Evolutionary conservation across 352 stramenopile species (phyloP), one percentile per base, ranked within the genome.

Genomic region (Phytophthora vignae): DNA sequence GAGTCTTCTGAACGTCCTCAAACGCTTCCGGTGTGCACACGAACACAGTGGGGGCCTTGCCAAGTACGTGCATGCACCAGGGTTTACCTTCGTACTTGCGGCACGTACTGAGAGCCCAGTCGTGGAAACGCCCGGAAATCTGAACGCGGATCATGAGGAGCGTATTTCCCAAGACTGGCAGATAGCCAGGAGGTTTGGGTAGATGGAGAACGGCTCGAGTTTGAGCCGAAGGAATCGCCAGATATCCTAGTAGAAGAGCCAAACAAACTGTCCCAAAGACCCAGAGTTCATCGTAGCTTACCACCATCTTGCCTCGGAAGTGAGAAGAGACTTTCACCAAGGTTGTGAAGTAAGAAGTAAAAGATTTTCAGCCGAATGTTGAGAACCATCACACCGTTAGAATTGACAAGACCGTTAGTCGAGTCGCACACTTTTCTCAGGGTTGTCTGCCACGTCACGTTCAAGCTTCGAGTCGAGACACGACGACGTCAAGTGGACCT

Each of bases 101-200:
- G 38, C 38, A 17, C 1, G n/a, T 21, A 2, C 15, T 50, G n/a
- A 49, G 42, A 49, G 86, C 80, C 83, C 85, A 92, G 68, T 92
- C 83, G 59, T 92, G 79, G 48, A 91, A 79, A 12, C 76, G 76
- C 5, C 59, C 64, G 7, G 63, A 60, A 56, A 75, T 64, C 53
- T 91, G 82, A 38, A 73, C 70, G 11, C 67, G 58, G 15, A 74
- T 69, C 46, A 87, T 49, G 52, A 89, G 73, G 22, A 91, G 64
- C 22, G 84, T 90, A 70, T 88, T 90, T 49, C 80, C 74, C 0
- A 90, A 62, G 1, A 87, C 31, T 2, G 80, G 82, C 11, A 90
- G 63, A 22, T 78, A 88, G 8, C 74, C 82, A 33, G 55, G 33
- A n/a, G 81, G 82, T 25, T 67, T 70, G 6, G 84, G 84, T 33